Percentiles rank a stretch among this genome's conserved stretches.
These are phyloP conservation scores for Pseudocohnilembus persalinus DNA, from an alignment of 169 alveolate species.

Conservation along the genomic window DNA sequence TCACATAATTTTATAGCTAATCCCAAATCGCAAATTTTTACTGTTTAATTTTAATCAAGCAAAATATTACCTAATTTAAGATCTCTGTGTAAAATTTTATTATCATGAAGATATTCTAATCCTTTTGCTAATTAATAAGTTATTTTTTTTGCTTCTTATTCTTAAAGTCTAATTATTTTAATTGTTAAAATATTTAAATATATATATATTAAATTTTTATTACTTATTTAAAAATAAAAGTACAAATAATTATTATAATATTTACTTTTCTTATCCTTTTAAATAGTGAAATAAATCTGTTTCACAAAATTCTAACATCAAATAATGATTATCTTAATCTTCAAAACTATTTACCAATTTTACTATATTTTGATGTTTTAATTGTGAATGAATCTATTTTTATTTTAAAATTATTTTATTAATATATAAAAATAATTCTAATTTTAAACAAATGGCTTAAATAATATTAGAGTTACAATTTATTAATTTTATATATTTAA, in stretches of 20 bases:
- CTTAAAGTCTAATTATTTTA: constrained; percentile 20
- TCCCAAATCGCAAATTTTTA: constrained; percentile 75
- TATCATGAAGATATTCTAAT: constrained; percentile 57
- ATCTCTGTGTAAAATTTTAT: constrained; percentile 72
- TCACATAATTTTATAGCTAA: constrained; percentile 50
- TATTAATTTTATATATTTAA: too few species aligned
- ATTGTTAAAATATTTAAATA: too few species aligned
- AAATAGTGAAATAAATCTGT: constrained; percentile 54
- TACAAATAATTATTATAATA: neutral
- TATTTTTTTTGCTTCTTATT: constrained; percentile 37
- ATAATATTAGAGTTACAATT: too few species aligned
- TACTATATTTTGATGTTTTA: constrained; percentile 64
- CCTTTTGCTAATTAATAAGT: constrained; percentile 59
- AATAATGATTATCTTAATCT: constrained; percentile 66
- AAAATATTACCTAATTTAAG: constrained; percentile 70
- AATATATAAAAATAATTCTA: neutral
- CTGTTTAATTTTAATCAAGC: constrained; percentile 39
- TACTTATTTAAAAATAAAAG: too few species aligned
- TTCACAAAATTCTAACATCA: constrained; percentile 74
- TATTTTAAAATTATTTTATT: too few species aligned
- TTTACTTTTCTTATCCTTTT: neutral
- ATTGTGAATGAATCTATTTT: constrained; percentile 36
- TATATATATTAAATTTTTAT: too few species aligned
- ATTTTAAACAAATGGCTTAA: too few species aligned
- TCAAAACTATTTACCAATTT: constrained; percentile 68